A percentile compares a stretch with the other conserved stretches of the same genome.
Conservation (phyloP, 306 rosid genomes). For the Fagus sylvatica region DNA sequence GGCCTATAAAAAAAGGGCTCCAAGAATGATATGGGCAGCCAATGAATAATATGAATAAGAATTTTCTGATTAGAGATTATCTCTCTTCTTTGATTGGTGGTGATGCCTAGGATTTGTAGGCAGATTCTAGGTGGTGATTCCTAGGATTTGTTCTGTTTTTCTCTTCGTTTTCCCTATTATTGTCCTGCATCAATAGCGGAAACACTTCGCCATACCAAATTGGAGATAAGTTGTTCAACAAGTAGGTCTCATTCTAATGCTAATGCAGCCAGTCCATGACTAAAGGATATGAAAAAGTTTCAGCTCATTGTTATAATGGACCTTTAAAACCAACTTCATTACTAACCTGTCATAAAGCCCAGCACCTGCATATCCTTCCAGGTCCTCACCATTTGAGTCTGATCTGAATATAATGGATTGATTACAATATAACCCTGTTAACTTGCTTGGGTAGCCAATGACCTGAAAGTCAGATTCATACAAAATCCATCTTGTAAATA, state of each 20-base stretch:
- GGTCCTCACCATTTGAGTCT: constrained; percentile 45
- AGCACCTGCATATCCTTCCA: constrained; percentile 48
- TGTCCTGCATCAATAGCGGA: too few relatives aligned
- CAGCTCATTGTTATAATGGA: not conserved
- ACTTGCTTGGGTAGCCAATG: constrained; percentile 36
- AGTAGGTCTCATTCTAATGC: not conserved
- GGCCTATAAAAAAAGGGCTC: too few relatives aligned
- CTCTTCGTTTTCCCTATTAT: too few relatives aligned
- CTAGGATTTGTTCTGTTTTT: too few relatives aligned
- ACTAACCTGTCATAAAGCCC: constrained; percentile 42
- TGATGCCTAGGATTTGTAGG: too few relatives aligned
- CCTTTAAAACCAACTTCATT: constrained; percentile 1
- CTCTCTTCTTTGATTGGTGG: too few relatives aligned
- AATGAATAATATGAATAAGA: too few relatives aligned
- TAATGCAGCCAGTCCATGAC: not conserved
- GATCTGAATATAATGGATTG: constrained; percentile 42
- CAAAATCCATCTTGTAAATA: not conserved
- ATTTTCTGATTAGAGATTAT: too few relatives aligned
- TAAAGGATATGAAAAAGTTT: not conserved
- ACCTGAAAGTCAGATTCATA: constrained; percentile 24
- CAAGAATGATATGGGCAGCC: too few relatives aligned
- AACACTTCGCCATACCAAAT: too few relatives aligned
- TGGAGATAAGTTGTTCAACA: not conserved
- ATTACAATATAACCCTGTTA: constrained; percentile 28
- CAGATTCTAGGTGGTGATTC: too few relatives aligned